Base-by-base conservation (phyloP, 768 basidiomycete species). In the Russula foetens region DNA sequence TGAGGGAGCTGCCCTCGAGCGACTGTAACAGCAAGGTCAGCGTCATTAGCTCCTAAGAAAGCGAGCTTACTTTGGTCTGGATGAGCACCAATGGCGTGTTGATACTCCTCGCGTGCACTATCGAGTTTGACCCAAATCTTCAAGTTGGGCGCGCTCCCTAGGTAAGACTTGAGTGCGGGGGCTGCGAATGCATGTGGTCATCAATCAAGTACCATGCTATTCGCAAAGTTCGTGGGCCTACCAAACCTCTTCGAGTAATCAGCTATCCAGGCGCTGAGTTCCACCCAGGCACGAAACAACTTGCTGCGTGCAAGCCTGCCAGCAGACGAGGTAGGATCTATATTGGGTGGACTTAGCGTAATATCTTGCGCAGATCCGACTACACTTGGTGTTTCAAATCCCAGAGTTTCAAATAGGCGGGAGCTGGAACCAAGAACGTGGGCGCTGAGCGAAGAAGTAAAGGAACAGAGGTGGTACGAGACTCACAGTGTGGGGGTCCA, bases 201-300 rank as follows among this genome's bases (percentile, higher is more conserved):
- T 24, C 12, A 24, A 29, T 39, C 0, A 26, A n/a, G 28, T 21
- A 28, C 46, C 24, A n/a, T 2, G 12, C 39, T 5, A 44, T 19
- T 23, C 29, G 43, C 4, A 50, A 65, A n/a, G 68, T 59, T 26
- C 15, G 41, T 62, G 49, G 17, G 58, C 74, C 26, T 69, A 84
- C 81, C 69, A 63, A 81, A 65, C 28, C 74, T 69, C 38, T 77
- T 78, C 55, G 75, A 78, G 63, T 79, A 89, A 55, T 88, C 81
- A 4, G 76, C 72, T 21, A 85, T 66, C 84, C 84, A 92, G 3
- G 88, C 80, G 43, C 79, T 73, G 8, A 86, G 72, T 69, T 93
- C 91, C 19, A 90, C 78, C 91, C 91, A 92, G 29, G 85, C 87
- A 35, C 91, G 81, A 50, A 92, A 77, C 4, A 92, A 77, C 67